Percentiles rank a stretch among this genome's conserved stretches.
Evolutionary conservation across 805 yeast species (phyloP).

Genomic region (Candida ponderosae): DNA sequence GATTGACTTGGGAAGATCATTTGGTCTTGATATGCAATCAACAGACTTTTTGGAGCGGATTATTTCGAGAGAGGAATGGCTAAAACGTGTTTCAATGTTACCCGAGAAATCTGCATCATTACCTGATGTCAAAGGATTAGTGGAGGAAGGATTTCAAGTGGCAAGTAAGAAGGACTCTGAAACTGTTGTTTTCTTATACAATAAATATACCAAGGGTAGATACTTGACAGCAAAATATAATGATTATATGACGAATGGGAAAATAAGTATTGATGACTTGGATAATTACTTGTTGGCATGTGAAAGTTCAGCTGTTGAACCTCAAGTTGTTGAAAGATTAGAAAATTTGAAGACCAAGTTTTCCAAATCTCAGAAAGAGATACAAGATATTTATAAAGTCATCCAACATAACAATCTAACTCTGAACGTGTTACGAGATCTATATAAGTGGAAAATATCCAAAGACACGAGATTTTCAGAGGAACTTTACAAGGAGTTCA

Average conservation of each 20-base stretch:
- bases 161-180: slow-evolving; percentile 16
- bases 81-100: slow-evolving; percentile 18
- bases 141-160: slow-evolving; percentile 18
- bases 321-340: slow-evolving; percentile 8
- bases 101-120: slow-evolving; percentile 12
- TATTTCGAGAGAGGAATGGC: slow-evolving; percentile 32
- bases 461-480: slow-evolving; percentile 3
- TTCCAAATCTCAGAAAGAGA: slow-evolving; percentile 5
- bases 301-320: slow-evolving; percentile 17
- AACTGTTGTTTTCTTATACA: slow-evolving; percentile 6
- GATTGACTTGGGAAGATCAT: slow-evolving; percentile 49
- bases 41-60: slow-evolving; percentile 31
- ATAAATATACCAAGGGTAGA: slow-evolving; percentile 8
- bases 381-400: slow-evolving; percentile 9
- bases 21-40: slow-evolving; percentile 50
- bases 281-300: slow-evolving; percentile 1
- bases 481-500: slow-evolving; percentile 2
- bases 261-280: slow-evolving; percentile 6
- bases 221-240: slow-evolving; percentile 7
- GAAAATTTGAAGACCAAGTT: slow-evolving; percentile 8
- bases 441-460: slow-evolving; percentile 2
- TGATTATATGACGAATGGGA: slow-evolving; percentile 2
- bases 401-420: slow-evolving; percentile 9
- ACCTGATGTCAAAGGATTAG: slow-evolving; percentile 12
- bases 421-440: slow-evolving; percentile 4